These are phyloP conservation scores for Trichoderma asperellum DNA, from an alignment of 2,329 filamentous ascomycete genomes.

Conservation along the genomic window DNA sequence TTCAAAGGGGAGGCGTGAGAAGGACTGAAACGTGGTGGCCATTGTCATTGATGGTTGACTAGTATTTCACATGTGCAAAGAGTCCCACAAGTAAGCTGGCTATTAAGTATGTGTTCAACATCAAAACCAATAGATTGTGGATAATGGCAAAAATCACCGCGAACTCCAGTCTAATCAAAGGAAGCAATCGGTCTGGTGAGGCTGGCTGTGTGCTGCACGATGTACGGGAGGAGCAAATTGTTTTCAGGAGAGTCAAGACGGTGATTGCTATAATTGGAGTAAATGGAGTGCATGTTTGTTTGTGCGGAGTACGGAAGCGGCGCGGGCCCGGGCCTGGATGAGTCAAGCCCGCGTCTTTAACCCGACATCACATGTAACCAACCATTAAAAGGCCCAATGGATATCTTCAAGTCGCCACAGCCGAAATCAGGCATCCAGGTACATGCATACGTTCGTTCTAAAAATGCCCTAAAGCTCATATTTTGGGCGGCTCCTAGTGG, in stretches of 20 bases:
- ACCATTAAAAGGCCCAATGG: no score
- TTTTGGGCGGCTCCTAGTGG: background rate
- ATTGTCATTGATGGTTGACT: slow-evolving; percentile 17
- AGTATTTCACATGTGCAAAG: background rate
- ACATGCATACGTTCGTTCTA: no score
- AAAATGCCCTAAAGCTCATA: background rate
- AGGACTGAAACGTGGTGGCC: slow-evolving; percentile 27
- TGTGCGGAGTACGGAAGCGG: background rate
- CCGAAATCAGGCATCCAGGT: no score
- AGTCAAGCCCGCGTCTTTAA: background rate
- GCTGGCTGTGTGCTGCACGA: background rate
- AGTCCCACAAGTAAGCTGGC: background rate
- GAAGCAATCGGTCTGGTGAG: background rate
- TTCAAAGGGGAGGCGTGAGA: slow-evolving; percentile 27
- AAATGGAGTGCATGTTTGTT: no score
- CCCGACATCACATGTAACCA: no score
- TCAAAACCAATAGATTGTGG: background rate
- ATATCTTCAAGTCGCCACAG: background rate
- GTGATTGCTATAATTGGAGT: slow-evolving; percentile 4
- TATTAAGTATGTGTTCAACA: background rate
- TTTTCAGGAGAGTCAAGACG: background rate
- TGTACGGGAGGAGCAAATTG: background rate
- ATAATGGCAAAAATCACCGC: background rate
- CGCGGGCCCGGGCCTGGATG: background rate
- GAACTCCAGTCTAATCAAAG: background rate